A percentile compares a stretch with the other conserved stretches of the same genome.
Evolutionary conservation across 2,329 filamentous ascomycete genomes (phyloP).

Genomic region (Fusarium burgessii): DNA sequence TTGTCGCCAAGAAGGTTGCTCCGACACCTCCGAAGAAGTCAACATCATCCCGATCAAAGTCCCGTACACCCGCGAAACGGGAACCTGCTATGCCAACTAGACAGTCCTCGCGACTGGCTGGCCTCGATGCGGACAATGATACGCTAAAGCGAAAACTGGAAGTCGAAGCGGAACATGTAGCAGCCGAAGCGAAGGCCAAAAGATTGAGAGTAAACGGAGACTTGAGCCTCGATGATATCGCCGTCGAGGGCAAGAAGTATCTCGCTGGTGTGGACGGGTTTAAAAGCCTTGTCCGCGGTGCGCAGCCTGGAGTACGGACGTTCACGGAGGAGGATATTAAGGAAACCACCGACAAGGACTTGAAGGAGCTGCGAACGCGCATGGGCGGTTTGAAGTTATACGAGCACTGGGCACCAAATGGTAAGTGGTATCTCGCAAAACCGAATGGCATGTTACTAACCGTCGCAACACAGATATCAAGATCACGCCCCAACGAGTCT

Average conservation of each 20-base stretch:
- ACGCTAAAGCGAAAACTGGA: constrained; percentile 64
- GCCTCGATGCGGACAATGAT: constrained; percentile 61
- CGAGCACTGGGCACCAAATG: constrained; percentile 83
- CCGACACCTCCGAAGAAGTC: constrained; percentile 64
- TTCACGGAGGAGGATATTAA: constrained; percentile 88
- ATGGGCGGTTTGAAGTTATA: constrained; percentile 85
- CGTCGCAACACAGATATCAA: constrained; percentile 76
- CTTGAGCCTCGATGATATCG: constrained; percentile 79
- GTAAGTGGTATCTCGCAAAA: constrained; percentile 57
- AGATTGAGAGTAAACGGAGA: constrained; percentile 65
- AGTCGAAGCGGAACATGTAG: constrained; percentile 60
- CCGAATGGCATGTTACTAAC: neutral
- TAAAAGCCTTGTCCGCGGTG: constrained; percentile 68
- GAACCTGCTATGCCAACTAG: constrained; percentile 64
- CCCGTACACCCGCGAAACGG: constrained; percentile 58
- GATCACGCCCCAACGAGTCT: constrained; percentile 87
- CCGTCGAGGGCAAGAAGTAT: constrained; percentile 84
- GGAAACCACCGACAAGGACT: constrained; percentile 79
- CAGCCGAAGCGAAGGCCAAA: constrained; percentile 66
- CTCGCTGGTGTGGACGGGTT: constrained; percentile 75
- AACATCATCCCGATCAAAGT: constrained; percentile 50
- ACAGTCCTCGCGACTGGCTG: constrained; percentile 69
- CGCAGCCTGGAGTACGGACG: constrained; percentile 84
- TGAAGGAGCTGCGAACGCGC: constrained; percentile 78
- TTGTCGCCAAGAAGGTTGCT: constrained; percentile 75